Conservation (phyloP, 208 protist genomes). For the Acanthamoeba quina region DNA sequence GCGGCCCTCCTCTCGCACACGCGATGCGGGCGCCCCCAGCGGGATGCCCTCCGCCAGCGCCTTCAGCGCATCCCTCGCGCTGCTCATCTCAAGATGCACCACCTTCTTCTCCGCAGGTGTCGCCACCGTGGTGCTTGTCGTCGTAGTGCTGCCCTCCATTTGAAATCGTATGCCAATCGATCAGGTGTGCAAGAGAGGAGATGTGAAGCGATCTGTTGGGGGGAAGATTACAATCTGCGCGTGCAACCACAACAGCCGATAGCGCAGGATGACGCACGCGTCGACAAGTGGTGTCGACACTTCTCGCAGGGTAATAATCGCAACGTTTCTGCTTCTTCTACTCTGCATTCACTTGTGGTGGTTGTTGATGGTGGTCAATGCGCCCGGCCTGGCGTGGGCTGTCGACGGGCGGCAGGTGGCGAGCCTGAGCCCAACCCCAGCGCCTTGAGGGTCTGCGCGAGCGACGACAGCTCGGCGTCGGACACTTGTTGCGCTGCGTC, state of each 20-base stretch:
- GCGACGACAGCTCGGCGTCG: background rate
- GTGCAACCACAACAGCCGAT: background rate
- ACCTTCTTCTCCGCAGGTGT: background rate
- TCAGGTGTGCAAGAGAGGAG: background rate
- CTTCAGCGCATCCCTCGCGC: background rate
- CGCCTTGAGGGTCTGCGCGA: constrained; percentile 3
- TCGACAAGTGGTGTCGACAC: too few relatives aligned
- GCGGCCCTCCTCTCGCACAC: background rate
- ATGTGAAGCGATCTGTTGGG: background rate
- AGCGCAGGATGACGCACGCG: constrained; percentile 9
- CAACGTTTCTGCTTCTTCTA: background rate
- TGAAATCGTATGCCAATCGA: too few relatives aligned
- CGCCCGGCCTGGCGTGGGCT: background rate
- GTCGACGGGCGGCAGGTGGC: background rate
- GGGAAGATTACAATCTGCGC: background rate
- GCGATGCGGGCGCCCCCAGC: constrained; percentile 14
- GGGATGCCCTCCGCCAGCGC: constrained; percentile 42
- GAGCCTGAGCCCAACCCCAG: background rate
- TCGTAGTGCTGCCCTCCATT: background rate
- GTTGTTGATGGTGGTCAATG: background rate
- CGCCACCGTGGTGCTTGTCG: background rate
- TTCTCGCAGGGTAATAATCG: background rate
- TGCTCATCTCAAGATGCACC: background rate
- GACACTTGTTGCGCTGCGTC: background rate
- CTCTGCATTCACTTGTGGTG: too few relatives aligned